Base-by-base conservation (phyloP, 2,329 filamentous ascomycete genomes). In the Phaeophleospora eucalypticola region DNA sequence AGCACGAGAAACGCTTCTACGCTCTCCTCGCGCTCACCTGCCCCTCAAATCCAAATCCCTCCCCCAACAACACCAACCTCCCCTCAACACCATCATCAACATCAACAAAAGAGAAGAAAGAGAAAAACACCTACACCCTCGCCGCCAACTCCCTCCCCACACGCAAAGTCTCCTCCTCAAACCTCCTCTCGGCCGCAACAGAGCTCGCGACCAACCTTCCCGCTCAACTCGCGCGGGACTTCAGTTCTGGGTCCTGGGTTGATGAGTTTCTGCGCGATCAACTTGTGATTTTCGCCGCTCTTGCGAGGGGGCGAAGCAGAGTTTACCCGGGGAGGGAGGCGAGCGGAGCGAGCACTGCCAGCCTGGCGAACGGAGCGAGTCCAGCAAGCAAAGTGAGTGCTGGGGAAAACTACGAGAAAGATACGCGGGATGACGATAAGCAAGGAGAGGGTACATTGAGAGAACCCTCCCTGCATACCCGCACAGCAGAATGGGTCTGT, bases 191-290 rank as follows among this genome's bases (percentile, higher is more conserved):
- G 9, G 36, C 52, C 19, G 41, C 51, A 29, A 52, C 51, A 2
- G 54, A 59, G 2, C 63, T 80, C 32, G 68, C 73, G 3, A 62
- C 70, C 21, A 60, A 62, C 6, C 76, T 78, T 3, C 66, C 72
- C 2, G 58, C 64, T 1, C 66, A 72, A 8, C 61, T 82, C 27
- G 56, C 69, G 0, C 40, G 53, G 1, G 77, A 82, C 48, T 61
- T 78, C 36, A 59, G 64, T 10, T 66, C 71, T 48, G 68, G 65
- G 0, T 71, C 75, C 0, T 76, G 71, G 53, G 71, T 81, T 3
- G 80, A 83, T 54, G 70, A 73, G 57, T 69, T 72, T 51, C 71
- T 80, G 71, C 66, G 76, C 36, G 80, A 83, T 60, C 80, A 83
- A 56, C 53, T 83, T 19, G 74, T 81, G 1, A 69, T 83, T 0